Evolutionary conservation across 768 basidiomycete species (phyloP).

Genomic region (Tricholoma hemisulphureum): DNA sequence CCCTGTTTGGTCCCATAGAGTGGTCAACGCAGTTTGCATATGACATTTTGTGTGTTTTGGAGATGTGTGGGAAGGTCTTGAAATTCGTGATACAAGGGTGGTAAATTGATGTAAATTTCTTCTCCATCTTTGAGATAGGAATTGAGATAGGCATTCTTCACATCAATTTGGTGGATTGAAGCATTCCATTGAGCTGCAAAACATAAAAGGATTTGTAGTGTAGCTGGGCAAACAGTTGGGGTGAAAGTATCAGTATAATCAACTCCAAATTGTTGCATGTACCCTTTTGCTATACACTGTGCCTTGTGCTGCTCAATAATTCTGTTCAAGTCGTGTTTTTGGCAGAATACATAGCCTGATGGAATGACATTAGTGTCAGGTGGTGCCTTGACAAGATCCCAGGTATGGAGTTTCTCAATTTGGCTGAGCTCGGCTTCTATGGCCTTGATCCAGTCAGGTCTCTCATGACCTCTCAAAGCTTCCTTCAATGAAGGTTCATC

Average conservation of each 20-base stretch:
- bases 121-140: slow-evolving; percentile 21
- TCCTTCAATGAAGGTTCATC: not conserved
- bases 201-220: slow-evolving; percentile 19
- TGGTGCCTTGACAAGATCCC: too few relatives aligned
- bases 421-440: too few relatives aligned
- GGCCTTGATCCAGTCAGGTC: too few relatives aligned
- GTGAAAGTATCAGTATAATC: slow-evolving; percentile 35
- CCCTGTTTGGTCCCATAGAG: too few relatives aligned
- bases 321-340: slow-evolving; percentile 6
- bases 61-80: not conserved
- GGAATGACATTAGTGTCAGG: too few relatives aligned
- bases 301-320: slow-evolving; percentile 20
- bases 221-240: slow-evolving; percentile 20
- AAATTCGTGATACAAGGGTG: not conserved
- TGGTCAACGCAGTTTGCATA: not conserved
- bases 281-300: slow-evolving; percentile 25
- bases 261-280: slow-evolving; percentile 28
- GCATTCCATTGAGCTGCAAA: slow-evolving; percentile 9
- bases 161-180: slow-evolving; percentile 1
- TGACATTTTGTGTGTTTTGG: not conserved
- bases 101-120: not conserved
- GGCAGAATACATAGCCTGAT: too few relatives aligned
- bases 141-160: slow-evolving; percentile 21
- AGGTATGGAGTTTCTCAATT: too few relatives aligned
- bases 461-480: not conserved